Evolutionary conservation across 805 yeast genomes (phyloP).

Genomic region (Nakazawaea molendinolei): DNA sequence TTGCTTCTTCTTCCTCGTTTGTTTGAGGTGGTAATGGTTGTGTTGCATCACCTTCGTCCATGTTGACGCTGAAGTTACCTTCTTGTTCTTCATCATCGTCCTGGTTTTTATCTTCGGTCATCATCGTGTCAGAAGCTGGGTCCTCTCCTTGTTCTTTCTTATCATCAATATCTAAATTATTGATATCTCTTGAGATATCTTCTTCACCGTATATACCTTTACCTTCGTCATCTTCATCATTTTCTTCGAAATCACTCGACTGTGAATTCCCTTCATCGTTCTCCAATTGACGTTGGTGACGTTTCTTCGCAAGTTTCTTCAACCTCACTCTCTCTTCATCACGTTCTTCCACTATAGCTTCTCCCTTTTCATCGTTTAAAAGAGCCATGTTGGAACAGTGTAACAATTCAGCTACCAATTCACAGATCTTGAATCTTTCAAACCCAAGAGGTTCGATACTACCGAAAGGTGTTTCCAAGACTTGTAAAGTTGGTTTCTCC

Average conservation of each 20-base stretch:
- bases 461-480: conserved; percentile 59
- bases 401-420: conserved; percentile 84
- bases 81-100: conserved; percentile 29
- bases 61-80: conserved; percentile 13
- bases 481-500: conserved; percentile 28
- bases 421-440: conserved; percentile 85
- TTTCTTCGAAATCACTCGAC: conserved; percentile 13
- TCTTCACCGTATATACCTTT: conserved; percentile 17
- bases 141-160: conserved; percentile 11
- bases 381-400: conserved; percentile 98
- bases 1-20: conserved; percentile 14
- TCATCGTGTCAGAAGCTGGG: conserved; percentile 17
- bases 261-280: conserved; percentile 12
- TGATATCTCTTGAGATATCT: conserved; percentile 28
- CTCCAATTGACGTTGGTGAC: conserved; percentile 17
- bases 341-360: conserved; percentile 57
- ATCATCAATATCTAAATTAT: conserved; percentile 20
- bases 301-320: conserved; percentile 26
- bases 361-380: conserved; percentile 72
- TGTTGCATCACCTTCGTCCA: conserved; percentile 19
- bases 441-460: conserved; percentile 75
- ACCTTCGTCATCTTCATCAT: conserved; percentile 8
- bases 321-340: conserved; percentile 59
- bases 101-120: conserved; percentile 16
- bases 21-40: conserved; percentile 1